Base-by-base conservation (phyloP, 2,329 filamentous ascomycete genomes). In the Aotearoamyces nothofagi region DNA sequence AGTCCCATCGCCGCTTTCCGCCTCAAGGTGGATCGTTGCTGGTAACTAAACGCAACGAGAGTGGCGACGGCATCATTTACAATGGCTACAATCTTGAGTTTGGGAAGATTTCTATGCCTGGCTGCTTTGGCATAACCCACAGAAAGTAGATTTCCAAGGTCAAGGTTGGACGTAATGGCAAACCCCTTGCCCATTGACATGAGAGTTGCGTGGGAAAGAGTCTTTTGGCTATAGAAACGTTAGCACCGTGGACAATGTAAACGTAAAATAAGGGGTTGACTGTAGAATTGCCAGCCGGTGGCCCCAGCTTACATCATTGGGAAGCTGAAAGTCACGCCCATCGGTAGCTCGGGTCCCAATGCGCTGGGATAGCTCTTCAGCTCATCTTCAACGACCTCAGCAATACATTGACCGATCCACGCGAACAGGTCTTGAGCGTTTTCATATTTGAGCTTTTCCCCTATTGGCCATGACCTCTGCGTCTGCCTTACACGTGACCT, bases 51-150 rank as follows among this genome's bases (percentile, higher is more conserved):
- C 0, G 80, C 83, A 19, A 81, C 70, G 14, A 87, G 61, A 0
- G 80, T 87, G 5, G 81, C 77, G 20, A 87, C 79, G 0, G 81
- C 70, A 43, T 90, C 81, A 43, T 87, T 90, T 20, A 79, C 71
- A 37, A 90, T 86, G 27, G 80, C 81, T 6, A 70, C 66, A 29
- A 87, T 75, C 34, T 65, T 66, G 37, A 90, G 66, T 9, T 60
- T 63, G 1, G 80, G 81, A 13, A 84, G 53, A 9, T 53, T 47
- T 1, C 51, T 37, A 4, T 42, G 39, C 19, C 57, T 55, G n/a
- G 63, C 54, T 30, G 50, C 49, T 17, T 57, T 55, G 24, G 63
- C 55, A 41, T 79, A 80, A 0, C 73, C 74, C 17, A 57, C 52
- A 7, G 64, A 50, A 5, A 80, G 55, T 37, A 69, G 61, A 17